Evolutionary conservation across 1,284 basidiomycete genomes (phyloP).

Genomic region (Ceratobasidium theobromae): DNA sequence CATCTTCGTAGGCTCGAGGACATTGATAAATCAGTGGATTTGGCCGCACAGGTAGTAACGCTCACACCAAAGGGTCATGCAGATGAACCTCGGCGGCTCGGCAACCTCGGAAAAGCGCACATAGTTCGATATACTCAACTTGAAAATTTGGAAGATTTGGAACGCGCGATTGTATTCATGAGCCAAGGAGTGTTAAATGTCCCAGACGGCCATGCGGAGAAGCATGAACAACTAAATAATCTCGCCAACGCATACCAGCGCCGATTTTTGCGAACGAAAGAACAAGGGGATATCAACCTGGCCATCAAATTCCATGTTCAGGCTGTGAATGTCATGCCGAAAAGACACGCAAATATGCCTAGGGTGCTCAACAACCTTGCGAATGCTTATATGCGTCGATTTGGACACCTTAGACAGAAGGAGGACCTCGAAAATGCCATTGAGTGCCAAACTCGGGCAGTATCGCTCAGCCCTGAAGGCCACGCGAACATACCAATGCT

Average conservation of each 20-base stretch:
- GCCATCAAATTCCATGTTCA: neutral
- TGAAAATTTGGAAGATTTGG: neutral
- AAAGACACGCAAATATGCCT: neutral
- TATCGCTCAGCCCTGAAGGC: neutral
- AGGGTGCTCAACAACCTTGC: neutral
- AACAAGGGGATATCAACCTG: neutral
- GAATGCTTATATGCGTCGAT: neutral
- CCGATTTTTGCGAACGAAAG: neutral
- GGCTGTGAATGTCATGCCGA: neutral
- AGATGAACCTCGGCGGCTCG: neutral
- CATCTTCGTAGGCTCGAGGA: neutral
- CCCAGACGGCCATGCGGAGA: neutral
- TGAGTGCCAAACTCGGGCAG: neutral
- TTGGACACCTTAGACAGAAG: neutral
- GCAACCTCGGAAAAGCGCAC: neutral
- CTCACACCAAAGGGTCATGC: neutral
- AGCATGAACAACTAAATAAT: neutral
- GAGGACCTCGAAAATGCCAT: conserved; percentile 25
- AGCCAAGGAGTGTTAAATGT: neutral
- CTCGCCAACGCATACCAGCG: too few relatives aligned
- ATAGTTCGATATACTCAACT: neutral
- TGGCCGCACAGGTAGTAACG: neutral
- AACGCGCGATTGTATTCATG: neutral
- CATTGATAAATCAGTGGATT: neutral
- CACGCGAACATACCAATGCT: neutral